Evolutionary conservation across 2,329 filamentous ascomycete genomes (phyloP), one percentile per base, ranked within the genome.

Genomic region (Claviceps humidiphila): DNA sequence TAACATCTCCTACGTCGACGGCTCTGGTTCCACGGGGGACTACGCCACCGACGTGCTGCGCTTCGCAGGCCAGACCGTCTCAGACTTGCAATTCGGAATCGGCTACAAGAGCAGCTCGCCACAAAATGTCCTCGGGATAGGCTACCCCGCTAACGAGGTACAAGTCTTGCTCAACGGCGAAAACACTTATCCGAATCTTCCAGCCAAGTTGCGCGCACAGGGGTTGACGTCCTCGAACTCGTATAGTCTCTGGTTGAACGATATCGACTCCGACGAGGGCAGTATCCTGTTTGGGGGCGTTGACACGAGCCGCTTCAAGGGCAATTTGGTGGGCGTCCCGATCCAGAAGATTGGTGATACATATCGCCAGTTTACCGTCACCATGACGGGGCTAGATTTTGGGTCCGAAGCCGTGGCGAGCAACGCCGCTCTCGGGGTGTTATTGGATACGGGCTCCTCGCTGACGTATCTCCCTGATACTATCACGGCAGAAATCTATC

Each of bases 1-100:
- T 72, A 90, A 91, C 69, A 95, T 95, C 57, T 82, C 82, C 1
- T 95, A 95, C 58, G 84, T 86, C 42, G 89, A 95, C 67, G 87
- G 87, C 46, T 86, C 86, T 0, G 81, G 82, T 5, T 86, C 89
- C 0, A 65, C 71, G 1, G 89, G 90, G 38, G 86, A 93, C 66
- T 95, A 95, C 64, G 87, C 81, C 2, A 82, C 78, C 4, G 90
- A 96, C 62, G 84, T 75, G 0, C 69, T 95, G 53, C 70, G 68
- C 4, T 71, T 89, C 51, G 81, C 77, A 13, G 71, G 70, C 22
- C 65, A 74, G 34, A 74, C 66, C 1, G 58, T 89, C 37, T 57
- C 71, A 3, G 66, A 71, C 52, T 69, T 89, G 52, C 84, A 89
- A 60, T 87, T 90, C 59, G 86, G 85, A 55, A 73, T 90, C 55